Conservation (phyloP, 225 moss, liverwort and hornwort species). For the Anthoceros angustus region DNA sequence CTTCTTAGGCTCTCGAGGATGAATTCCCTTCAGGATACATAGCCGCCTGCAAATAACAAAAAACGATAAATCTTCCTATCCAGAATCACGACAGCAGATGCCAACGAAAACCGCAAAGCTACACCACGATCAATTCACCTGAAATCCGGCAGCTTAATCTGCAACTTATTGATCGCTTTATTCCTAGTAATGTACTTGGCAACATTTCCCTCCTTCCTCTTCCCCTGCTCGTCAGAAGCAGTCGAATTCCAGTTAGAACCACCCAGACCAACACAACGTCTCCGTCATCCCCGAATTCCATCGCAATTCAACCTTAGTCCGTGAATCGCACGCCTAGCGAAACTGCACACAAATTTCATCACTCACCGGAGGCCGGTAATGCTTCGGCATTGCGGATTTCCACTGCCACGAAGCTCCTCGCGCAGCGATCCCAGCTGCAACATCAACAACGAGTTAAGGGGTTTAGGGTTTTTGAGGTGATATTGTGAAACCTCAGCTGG, state of each 20-base stretch:
- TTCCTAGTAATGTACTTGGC: slow-evolving; percentile 79
- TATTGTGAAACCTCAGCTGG: no score
- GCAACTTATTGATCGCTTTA: slow-evolving; percentile 68
- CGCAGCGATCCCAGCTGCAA: no score
- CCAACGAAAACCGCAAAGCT: neutral
- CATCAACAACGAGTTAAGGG: no score
- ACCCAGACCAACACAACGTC: neutral
- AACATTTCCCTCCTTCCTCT: slow-evolving; percentile 54
- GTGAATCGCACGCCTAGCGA: neutral
- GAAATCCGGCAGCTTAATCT: slow-evolving; percentile 87
- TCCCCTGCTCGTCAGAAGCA: slow-evolving; percentile 8
- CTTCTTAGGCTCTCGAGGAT: slow-evolving; percentile 88
- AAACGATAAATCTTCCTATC: no score
- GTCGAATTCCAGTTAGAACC: neutral
- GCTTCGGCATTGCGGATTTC: slow-evolving; percentile 1
- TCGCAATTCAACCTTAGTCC: neutral
- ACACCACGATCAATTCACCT: slow-evolving; percentile 14
- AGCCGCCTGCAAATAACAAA: slow-evolving; percentile 19
- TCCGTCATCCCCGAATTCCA: neutral
- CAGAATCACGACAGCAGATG: neutral
- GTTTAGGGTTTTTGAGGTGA: no score
- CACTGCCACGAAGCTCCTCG: no score
- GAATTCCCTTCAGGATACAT: slow-evolving; percentile 88
- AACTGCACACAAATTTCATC: neutral
- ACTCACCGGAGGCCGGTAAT: neutral